Evolutionary conservation across 1,139 yeast genomes (phyloP).

Genomic region (Sugiyamaella pinicola): DNA sequence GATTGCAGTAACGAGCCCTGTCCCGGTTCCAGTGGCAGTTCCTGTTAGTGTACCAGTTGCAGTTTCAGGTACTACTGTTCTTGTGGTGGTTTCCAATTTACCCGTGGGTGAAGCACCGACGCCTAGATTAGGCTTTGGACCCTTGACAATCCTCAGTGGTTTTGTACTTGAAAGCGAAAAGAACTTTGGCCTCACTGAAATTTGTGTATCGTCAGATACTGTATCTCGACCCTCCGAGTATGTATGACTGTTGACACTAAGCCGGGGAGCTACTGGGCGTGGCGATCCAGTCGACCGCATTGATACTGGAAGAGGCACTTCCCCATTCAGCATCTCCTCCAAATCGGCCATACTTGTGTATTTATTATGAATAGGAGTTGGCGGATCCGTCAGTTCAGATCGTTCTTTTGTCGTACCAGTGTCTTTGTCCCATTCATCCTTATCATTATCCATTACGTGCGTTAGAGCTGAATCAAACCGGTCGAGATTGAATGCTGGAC

Average conservation of each 20-base stretch:
- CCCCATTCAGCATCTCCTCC: constrained; percentile 15
- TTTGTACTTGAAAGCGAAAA: background rate
- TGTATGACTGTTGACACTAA: background rate
- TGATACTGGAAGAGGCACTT: constrained; percentile 1
- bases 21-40: background rate
- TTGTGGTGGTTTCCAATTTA: background rate
- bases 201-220: constrained; percentile 9
- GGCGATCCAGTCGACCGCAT: constrained; percentile 4
- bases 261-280: background rate
- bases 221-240: background rate
- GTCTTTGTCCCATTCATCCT: background rate
- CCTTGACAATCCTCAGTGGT: constrained; percentile 5
- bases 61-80: background rate
- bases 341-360: constrained; percentile 12
- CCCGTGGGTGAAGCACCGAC: background rate
- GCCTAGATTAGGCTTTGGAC: constrained; percentile 4
- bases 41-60: background rate
- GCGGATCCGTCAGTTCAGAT: constrained; percentile 5
- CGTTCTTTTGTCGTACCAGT: background rate
- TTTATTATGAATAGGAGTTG: constrained; percentile 16
- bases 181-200: background rate
- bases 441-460: background rate
- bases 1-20: background rate
- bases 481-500: background rate
- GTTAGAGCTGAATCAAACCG: constrained; percentile 1